phyloP scores from a whole-genome alignment of 1,284 basidiomycete species.

The Serendipita sp. region DNA sequence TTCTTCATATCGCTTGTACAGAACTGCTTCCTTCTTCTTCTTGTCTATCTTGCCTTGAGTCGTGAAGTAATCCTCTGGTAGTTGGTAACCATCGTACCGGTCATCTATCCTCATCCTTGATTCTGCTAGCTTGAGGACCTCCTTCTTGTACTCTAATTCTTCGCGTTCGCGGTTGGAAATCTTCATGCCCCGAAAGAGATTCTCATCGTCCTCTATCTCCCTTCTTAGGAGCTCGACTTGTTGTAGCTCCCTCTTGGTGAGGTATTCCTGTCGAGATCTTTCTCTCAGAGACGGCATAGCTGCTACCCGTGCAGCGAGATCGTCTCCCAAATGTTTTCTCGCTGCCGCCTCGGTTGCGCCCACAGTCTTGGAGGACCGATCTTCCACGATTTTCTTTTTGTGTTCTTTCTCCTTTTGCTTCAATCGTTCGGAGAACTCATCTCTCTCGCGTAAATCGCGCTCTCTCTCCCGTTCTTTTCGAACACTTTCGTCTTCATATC shows the following conservation, averaged over 20 bases:
- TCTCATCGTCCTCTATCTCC: constrained; percentile 87
- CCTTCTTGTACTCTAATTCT: constrained; percentile 85
- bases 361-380: constrained; percentile 62
- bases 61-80: constrained; percentile 95
- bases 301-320: constrained; percentile 56
- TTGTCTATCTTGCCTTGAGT: constrained; percentile 98
- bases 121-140: constrained; percentile 82
- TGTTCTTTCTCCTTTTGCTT: constrained; percentile 70
- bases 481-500: constrained; percentile 57
- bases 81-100: constrained; percentile 84
- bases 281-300: constrained; percentile 75
- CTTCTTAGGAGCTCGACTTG: constrained; percentile 86
- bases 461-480: constrained; percentile 61
- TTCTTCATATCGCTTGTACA: constrained; percentile 93
- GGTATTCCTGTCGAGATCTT: constrained; percentile 84
- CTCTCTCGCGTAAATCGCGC: constrained; percentile 74
- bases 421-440: constrained; percentile 85
- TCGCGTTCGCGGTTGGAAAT: constrained; percentile 71
- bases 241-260: constrained; percentile 90
- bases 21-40: constrained; percentile 86
- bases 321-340: constrained; percentile 73
- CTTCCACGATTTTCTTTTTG: constrained; percentile 86
- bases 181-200: constrained; percentile 76
- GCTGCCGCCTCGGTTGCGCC: constrained; percentile 65
- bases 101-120: constrained; percentile 88